These are phyloP conservation scores for Metschnikowia hibisci DNA, from an alignment of 805 yeast genomes.

Conservation along the genomic window DNA sequence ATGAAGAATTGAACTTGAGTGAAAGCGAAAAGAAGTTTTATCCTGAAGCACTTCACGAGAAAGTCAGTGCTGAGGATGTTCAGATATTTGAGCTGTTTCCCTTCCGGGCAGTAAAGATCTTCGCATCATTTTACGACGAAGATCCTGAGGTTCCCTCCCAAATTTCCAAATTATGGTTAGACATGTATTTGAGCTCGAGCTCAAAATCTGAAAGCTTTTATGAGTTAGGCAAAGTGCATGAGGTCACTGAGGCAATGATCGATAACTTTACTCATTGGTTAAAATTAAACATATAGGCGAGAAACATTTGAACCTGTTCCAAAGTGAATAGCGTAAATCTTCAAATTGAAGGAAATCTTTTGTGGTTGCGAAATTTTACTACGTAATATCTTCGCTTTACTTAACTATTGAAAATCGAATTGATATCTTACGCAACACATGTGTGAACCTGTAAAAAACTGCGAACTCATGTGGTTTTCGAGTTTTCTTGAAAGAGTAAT, in stretches of 20 bases:
- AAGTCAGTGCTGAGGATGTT: slow-evolving; percentile 26
- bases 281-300: slow-evolving; percentile 2
- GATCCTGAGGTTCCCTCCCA: slow-evolving; percentile 37
- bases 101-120: slow-evolving; percentile 27
- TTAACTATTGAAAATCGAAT: too few species aligned
- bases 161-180: slow-evolving; percentile 31
- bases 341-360: too few species aligned
- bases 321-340: too few species aligned
- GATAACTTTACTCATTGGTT: slow-evolving; percentile 32
- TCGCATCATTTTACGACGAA: slow-evolving; percentile 34
- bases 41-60: slow-evolving; percentile 34
- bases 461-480: too few species aligned
- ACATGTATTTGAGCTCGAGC: slow-evolving; percentile 25
- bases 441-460: too few species aligned
- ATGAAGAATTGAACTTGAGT: slow-evolving; percentile 31
- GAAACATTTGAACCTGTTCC: too few species aligned
- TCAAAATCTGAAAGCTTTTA: slow-evolving; percentile 22
- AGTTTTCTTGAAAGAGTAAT: too few species aligned
- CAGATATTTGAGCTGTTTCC: slow-evolving; percentile 34
- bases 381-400: too few species aligned
- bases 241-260: slow-evolving; percentile 33
- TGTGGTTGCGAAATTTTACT: too few species aligned
- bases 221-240: slow-evolving; percentile 33
- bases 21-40: slow-evolving; percentile 25
- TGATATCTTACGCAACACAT: too few species aligned